Evolutionary conservation across 1,139 yeast species (phyloP).

Genomic region (Hansenula sp.): DNA sequence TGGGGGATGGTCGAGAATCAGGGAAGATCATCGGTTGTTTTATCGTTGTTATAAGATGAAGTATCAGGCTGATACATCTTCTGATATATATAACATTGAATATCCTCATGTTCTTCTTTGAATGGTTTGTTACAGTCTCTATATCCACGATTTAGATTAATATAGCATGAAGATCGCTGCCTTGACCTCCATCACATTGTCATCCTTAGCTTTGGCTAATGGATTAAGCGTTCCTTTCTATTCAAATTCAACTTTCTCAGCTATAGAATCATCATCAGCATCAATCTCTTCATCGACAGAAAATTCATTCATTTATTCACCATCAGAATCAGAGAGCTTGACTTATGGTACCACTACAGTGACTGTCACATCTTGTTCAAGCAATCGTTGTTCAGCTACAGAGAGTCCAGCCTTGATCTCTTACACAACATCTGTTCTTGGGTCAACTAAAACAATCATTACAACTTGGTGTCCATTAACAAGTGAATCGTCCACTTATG

Average conservation of each 20-base stretch:
- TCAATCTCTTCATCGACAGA: neutral
- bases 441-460: slow-evolving; percentile 16
- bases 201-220: neutral
- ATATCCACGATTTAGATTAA: too few species aligned
- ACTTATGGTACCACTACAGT: slow-evolving; percentile 12
- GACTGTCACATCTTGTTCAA: slow-evolving; percentile 34
- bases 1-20: neutral
- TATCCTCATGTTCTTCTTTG: neutral
- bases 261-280: neutral
- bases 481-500: neutral
- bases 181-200: neutral
- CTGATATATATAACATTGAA: neutral
- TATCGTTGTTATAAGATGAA: neutral
- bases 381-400: slow-evolving; percentile 27
- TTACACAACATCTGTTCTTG: slow-evolving; percentile 22
- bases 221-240: neutral
- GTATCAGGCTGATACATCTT: neutral
- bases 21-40: neutral
- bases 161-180: neutral
- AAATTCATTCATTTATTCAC: neutral
- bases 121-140: too few species aligned
- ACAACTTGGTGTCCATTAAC: slow-evolving; percentile 41
- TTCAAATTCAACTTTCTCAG: neutral
- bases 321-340: neutral
- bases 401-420: slow-evolving; percentile 30